Evolutionary conservation across 2,329 filamentous ascomycete genomes (phyloP).

Genomic region (Xylaria sp.): DNA sequence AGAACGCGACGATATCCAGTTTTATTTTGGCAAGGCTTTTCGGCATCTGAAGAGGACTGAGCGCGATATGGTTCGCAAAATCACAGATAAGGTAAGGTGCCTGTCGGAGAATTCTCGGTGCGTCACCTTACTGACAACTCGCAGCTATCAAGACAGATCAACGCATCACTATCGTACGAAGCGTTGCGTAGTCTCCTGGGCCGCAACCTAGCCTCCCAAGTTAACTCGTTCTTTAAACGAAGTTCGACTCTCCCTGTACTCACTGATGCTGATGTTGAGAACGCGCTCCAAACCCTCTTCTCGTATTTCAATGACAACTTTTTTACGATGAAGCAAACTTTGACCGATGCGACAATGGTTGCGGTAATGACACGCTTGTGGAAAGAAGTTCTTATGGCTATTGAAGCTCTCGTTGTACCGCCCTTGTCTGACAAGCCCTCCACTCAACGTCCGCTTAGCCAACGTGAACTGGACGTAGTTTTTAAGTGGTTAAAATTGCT

Average conservation of each 20-base stretch:
- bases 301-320: conserved; percentile 99
- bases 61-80: conserved; percentile 96
- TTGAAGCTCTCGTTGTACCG: conserved; percentile 89
- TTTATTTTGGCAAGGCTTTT: conserved; percentile 98
- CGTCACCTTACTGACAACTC: conserved; percentile 30
- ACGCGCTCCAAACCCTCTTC: conserved; percentile 85
- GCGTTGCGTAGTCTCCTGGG: conserved; percentile 80
- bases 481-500: conserved; percentile 94
- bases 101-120: background rate
- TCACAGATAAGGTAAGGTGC: conserved; percentile 87
- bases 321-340: conserved; percentile 96
- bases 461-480: conserved; percentile 92
- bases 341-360: conserved; percentile 96
- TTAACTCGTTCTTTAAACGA: conserved; percentile 58
- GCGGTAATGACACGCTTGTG: conserved; percentile 97
- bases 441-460: conserved; percentile 80
- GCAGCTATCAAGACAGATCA: conserved; percentile 92
- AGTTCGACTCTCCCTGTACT: conserved; percentile 65
- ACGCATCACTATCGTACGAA: conserved; percentile 83
- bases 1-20: conserved; percentile 97
- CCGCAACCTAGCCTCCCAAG: conserved; percentile 69
- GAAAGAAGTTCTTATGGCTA: conserved; percentile 95
- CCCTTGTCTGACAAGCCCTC: conserved; percentile 95
- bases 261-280: conserved; percentile 78
- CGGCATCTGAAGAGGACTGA: conserved; percentile 94